Evolutionary conservation across 345 rosid genomes (phyloP).

Genomic region (Arabis alpina): DNA sequence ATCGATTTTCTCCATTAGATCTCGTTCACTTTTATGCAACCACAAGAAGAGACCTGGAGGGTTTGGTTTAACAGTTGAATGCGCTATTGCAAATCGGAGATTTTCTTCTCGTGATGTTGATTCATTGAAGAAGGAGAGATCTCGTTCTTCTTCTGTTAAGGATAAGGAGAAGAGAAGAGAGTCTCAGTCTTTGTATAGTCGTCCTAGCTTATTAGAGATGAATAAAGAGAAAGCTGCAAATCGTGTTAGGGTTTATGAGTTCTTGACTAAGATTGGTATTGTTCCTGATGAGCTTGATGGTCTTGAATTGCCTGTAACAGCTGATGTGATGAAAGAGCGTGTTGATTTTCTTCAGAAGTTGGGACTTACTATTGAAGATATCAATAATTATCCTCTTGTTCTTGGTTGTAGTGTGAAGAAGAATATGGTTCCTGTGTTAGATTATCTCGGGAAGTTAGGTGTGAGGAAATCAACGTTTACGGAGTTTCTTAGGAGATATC

Average conservation of each 20-base stretch:
- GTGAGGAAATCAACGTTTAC: slow-evolving; percentile 85
- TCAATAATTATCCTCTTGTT: slow-evolving; percentile 86
- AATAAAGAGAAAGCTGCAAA: slow-evolving; percentile 69
- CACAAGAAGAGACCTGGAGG: slow-evolving; percentile 41
- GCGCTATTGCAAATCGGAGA: slow-evolving; percentile 55
- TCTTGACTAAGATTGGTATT: slow-evolving; percentile 65
- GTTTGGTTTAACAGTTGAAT: slow-evolving; percentile 44
- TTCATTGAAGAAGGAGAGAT: slow-evolving; percentile 45
- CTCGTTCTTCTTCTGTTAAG: slow-evolving; percentile 33
- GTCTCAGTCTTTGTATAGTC: slow-evolving; percentile 60
- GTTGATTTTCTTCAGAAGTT: slow-evolving; percentile 78
- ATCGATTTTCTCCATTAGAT: slow-evolving; percentile 41
- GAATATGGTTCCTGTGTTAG: slow-evolving; percentile 94
- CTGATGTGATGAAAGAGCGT: slow-evolving; percentile 80
- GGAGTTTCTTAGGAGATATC: slow-evolving; percentile 76
- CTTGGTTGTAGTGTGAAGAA: slow-evolving; percentile 98
- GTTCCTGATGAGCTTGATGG: slow-evolving; percentile 86
- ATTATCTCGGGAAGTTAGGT: slow-evolving; percentile 90
- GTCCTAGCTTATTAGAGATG: slow-evolving; percentile 73
- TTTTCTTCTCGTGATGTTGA: slow-evolving; percentile 50
- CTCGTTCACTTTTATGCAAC: slow-evolving; percentile 42
- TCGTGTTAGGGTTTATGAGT: slow-evolving; percentile 80
- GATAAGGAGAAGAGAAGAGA: slow-evolving; percentile 48
- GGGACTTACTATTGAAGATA: slow-evolving; percentile 80
- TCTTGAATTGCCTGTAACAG: slow-evolving; percentile 87